Percentiles rank a stretch among this genome's conserved stretches.
These are phyloP conservation scores for Nakaseomyces kungkrabaensis DNA, from an alignment of 1,139 yeast species.

Conservation along the genomic window DNA sequence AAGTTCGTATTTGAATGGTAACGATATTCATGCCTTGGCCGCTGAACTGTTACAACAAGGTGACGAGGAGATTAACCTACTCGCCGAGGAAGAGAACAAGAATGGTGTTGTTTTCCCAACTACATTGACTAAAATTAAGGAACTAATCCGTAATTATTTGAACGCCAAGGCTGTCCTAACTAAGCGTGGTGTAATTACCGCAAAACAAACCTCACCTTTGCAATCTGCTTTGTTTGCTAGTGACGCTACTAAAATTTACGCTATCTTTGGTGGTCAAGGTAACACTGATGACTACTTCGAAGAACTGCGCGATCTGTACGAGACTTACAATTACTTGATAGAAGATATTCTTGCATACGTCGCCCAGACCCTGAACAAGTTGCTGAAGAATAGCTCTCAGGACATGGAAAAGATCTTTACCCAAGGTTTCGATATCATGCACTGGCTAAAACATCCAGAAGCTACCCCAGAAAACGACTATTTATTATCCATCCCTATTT, in stretches of 20 bases:
- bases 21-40: slow-evolving; percentile 86
- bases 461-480: slow-evolving; percentile 86
- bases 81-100: slow-evolving; percentile 31
- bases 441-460: slow-evolving; percentile 80
- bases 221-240: slow-evolving; percentile 53
- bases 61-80: neutral
- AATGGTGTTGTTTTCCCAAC: slow-evolving; percentile 52
- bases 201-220: slow-evolving; percentile 35
- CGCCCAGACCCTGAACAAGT: slow-evolving; percentile 55
- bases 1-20: slow-evolving; percentile 57
- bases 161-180: slow-evolving; percentile 43
- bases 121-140: slow-evolving; percentile 58
- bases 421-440: slow-evolving; percentile 81
- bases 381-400: slow-evolving; percentile 55
- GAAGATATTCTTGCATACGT: slow-evolving; percentile 61
- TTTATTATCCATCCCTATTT: slow-evolving; percentile 81
- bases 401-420: slow-evolving; percentile 84
- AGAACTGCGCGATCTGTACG: slow-evolving; percentile 80
- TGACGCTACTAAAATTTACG: slow-evolving; percentile 53
- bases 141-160: slow-evolving; percentile 63
- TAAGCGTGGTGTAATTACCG: slow-evolving; percentile 29
- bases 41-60: slow-evolving; percentile 42
- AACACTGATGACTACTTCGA: slow-evolving; percentile 95
- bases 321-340: slow-evolving; percentile 65
- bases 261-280: slow-evolving; percentile 98